These are phyloP conservation scores for Colletotrichum sp. DNA, from an alignment of 2,329 filamentous ascomycete species.

Conservation along the genomic window DNA sequence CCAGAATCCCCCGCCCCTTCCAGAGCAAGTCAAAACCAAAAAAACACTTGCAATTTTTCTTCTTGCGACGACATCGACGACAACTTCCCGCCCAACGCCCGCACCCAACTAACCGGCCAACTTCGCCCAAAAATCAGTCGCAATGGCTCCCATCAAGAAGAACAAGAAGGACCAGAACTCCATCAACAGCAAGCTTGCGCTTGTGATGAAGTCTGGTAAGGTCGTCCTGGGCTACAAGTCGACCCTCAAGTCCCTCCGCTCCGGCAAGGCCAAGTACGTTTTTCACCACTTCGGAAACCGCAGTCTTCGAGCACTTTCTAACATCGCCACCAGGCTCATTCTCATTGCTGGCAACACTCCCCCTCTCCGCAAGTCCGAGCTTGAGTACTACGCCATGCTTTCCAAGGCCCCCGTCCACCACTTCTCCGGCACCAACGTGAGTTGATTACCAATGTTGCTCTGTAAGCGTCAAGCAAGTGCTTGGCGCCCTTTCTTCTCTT, in stretches of 20 bases:
- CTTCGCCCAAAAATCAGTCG: constrained; percentile 49
- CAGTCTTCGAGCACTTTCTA: neutral
- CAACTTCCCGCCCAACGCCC: constrained; percentile 6
- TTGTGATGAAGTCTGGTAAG: constrained; percentile 72
- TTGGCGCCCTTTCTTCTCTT: constrained; percentile 32
- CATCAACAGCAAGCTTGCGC: constrained; percentile 60
- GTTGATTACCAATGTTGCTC: constrained; percentile 45
- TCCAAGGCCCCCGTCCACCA: constrained; percentile 96
- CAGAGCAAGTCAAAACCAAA: neutral
- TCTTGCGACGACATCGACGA: constrained; percentile 7
- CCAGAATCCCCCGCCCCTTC: neutral
- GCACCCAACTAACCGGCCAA: constrained; percentile 12
- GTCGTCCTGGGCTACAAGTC: constrained; percentile 89
- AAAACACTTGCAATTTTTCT: neutral
- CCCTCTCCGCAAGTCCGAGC: constrained; percentile 96
- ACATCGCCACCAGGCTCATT: constrained; percentile 77
- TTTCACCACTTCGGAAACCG: constrained; percentile 50
- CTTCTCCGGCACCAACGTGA: constrained; percentile 98
- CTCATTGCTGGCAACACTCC: constrained; percentile 94
- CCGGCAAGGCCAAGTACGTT: constrained; percentile 92
- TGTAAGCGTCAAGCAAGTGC: neutral
- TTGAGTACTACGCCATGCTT: constrained; percentile 94
- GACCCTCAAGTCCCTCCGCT: constrained; percentile 83
- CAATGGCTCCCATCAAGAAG: constrained; percentile 74
- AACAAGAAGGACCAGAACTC: constrained; percentile 86